A percentile compares a stretch with the other conserved stretches of the same genome.
phyloP scores from a whole-genome alignment of 768 basidiomycete genomes.

The Amanita inopinata region DNA sequence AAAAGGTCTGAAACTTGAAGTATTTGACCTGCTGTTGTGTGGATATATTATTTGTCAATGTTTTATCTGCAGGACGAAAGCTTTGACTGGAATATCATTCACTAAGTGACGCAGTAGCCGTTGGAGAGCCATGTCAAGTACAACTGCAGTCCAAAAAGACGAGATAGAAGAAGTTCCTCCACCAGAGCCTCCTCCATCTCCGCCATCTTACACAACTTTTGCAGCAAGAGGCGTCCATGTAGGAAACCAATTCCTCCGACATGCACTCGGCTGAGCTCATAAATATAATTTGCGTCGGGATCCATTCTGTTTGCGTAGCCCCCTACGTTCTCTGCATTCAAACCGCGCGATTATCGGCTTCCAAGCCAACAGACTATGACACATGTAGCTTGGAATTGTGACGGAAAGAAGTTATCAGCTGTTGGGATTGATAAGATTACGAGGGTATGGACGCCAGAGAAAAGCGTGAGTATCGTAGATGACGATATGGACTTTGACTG shows the following conservation, averaged over 20 bases:
- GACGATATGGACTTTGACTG: background rate
- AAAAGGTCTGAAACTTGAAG: no score
- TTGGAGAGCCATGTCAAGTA: conserved; percentile 10
- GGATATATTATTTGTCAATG: no score
- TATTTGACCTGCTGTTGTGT: no score
- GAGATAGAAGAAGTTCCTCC: conserved; percentile 50
- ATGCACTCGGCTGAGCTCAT: conserved; percentile 14
- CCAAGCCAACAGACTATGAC: conserved; percentile 56
- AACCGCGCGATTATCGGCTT: conserved; percentile 65
- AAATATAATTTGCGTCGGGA: conserved; percentile 6
- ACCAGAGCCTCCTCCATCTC: conserved; percentile 57
- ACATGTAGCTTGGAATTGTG: conserved; percentile 79
- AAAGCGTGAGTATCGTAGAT: conserved; percentile 42
- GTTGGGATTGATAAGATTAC: conserved; percentile 75
- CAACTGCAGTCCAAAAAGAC: conserved; percentile 22
- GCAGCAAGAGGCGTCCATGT: conserved; percentile 66
- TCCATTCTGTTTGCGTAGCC: conserved; percentile 39
- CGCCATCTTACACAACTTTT: conserved; percentile 65
- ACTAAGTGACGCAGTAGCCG: no score
- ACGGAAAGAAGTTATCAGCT: conserved; percentile 73
- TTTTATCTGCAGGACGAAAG: no score
- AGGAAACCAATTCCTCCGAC: conserved; percentile 22
- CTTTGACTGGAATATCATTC: no score
- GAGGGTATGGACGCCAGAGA: conserved; percentile 71
- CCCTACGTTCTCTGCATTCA: conserved; percentile 72